A percentile compares a stretch with the other conserved stretches of the same genome.
phyloP scores from a whole-genome alignment of 2,329 filamentous ascomycete species.

The Cryphonectria radicalis region DNA sequence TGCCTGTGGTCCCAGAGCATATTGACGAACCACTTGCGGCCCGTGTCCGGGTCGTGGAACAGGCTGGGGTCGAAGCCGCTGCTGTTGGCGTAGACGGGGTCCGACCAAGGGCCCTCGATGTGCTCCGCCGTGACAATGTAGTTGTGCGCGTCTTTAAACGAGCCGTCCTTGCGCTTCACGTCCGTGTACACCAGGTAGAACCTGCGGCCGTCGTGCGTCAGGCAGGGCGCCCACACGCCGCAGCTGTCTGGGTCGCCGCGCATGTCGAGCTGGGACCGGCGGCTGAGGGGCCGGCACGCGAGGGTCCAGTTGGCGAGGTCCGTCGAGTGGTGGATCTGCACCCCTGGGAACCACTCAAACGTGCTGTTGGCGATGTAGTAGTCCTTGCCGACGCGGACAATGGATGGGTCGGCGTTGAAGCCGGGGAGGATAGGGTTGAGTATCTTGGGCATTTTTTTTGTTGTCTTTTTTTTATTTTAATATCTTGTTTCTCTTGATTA shows the following conservation, averaged over 20 bases:
- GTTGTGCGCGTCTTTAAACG: slow-evolving; percentile 67
- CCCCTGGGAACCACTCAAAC: slow-evolving; percentile 60
- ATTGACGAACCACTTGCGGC: slow-evolving; percentile 60
- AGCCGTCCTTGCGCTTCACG: slow-evolving; percentile 69
- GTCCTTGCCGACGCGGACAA: slow-evolving; percentile 55
- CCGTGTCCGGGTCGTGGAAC: slow-evolving; percentile 59
- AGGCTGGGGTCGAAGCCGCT: slow-evolving; percentile 66
- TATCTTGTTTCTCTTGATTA: neutral
- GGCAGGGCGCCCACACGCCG: slow-evolving; percentile 67
- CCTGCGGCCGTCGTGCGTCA: slow-evolving; percentile 62
- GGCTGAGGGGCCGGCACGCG: slow-evolving; percentile 50
- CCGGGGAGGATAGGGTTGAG: slow-evolving; percentile 61
- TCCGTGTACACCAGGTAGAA: slow-evolving; percentile 70
- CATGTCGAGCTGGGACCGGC: slow-evolving; percentile 59
- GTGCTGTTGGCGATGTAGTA: slow-evolving; percentile 62
- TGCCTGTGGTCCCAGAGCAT: slow-evolving; percentile 60
- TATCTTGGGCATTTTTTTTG: slow-evolving; percentile 49
- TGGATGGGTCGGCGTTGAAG: slow-evolving; percentile 61
- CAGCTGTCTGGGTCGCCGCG: slow-evolving; percentile 63
- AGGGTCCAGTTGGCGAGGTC: slow-evolving; percentile 59
- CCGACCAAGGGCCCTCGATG: slow-evolving; percentile 65
- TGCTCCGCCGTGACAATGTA: slow-evolving; percentile 60
- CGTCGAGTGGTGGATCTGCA: slow-evolving; percentile 58
- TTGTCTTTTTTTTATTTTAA: neutral
- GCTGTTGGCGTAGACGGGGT: slow-evolving; percentile 60